phyloP scores from a whole-genome alignment of 2,329 filamentous ascomycete species.

The Neoarthrinium moseri region DNA sequence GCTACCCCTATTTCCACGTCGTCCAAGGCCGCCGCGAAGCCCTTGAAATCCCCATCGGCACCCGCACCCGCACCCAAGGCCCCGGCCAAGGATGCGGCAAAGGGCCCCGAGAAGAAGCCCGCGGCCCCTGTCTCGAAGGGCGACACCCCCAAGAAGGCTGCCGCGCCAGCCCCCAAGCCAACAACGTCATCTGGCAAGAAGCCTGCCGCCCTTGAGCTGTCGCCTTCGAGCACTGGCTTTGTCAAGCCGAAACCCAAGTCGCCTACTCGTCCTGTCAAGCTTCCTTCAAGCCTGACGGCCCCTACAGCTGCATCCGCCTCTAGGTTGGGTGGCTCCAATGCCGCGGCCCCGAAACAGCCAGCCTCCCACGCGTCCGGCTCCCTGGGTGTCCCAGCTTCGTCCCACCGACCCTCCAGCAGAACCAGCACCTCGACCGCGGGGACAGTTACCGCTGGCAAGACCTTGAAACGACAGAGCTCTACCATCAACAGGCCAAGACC shows the following conservation, averaged over 20 bases:
- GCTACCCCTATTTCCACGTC: slow-evolving; percentile 22
- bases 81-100: slow-evolving; percentile 28
- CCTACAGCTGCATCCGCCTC: slow-evolving; percentile 70
- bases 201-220: slow-evolving; percentile 39
- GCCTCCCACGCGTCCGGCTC: slow-evolving; percentile 38
- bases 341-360: slow-evolving; percentile 35
- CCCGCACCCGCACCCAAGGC: slow-evolving; percentile 39
- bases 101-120: slow-evolving; percentile 33
- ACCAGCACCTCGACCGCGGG: slow-evolving; percentile 34
- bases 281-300: slow-evolving; percentile 66
- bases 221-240: slow-evolving; percentile 40
- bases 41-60: slow-evolving; percentile 34
- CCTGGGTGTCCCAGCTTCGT: slow-evolving; percentile 18
- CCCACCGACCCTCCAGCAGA: slow-evolving; percentile 45
- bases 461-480: slow-evolving; percentile 44
- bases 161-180: slow-evolving; percentile 25
- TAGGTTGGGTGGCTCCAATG: slow-evolving; percentile 48
- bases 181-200: slow-evolving; percentile 37
- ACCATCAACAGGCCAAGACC: slow-evolving; percentile 44
- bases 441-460: slow-evolving; percentile 24
- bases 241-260: slow-evolving; percentile 64
- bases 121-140: slow-evolving; percentile 28
- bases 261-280: slow-evolving; percentile 64
- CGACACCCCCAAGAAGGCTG: slow-evolving; percentile 28
- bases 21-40: slow-evolving; percentile 30